Conservation (phyloP, 345 rosid species). For the Leavenworthia alabamica region DNA sequence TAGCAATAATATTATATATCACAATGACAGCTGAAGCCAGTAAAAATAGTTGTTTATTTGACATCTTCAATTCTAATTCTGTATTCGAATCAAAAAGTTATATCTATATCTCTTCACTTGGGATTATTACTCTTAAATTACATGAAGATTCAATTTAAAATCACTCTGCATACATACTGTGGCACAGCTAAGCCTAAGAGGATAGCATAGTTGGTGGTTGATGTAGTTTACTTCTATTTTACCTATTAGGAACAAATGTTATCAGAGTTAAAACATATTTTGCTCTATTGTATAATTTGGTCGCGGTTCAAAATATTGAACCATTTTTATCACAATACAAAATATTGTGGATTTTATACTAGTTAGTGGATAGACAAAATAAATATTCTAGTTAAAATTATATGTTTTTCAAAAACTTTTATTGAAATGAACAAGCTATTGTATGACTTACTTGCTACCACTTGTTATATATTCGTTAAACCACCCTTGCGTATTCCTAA, state of each 20-base stretch:
- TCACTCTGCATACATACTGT: background rate
- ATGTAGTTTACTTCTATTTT: background rate
- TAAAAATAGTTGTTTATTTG: slow-evolving; percentile 8
- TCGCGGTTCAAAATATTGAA: too few species aligned
- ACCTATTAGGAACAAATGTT: background rate
- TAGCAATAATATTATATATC: slow-evolving; percentile 4
- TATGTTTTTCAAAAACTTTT: too few species aligned
- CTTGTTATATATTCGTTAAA: too few species aligned
- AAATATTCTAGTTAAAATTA: too few species aligned
- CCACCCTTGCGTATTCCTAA: too few species aligned
- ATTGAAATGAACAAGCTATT: too few species aligned
- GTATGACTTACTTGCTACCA: too few species aligned
- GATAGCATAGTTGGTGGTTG: background rate
- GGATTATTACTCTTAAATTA: background rate
- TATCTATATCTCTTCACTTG: background rate
- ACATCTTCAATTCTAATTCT: slow-evolving; percentile 4
- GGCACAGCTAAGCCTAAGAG: background rate
- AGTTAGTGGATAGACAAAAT: too few species aligned
- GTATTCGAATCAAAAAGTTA: background rate
- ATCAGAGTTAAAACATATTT: background rate
- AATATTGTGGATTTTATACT: too few species aligned
- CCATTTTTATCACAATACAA: too few species aligned
- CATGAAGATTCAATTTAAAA: background rate
- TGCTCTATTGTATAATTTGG: too few species aligned
- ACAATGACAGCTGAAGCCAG: slow-evolving; percentile 28